These are phyloP conservation scores for Phialophora tarda DNA, from an alignment of 2,329 filamentous ascomycete genomes.

Conservation along the genomic window DNA sequence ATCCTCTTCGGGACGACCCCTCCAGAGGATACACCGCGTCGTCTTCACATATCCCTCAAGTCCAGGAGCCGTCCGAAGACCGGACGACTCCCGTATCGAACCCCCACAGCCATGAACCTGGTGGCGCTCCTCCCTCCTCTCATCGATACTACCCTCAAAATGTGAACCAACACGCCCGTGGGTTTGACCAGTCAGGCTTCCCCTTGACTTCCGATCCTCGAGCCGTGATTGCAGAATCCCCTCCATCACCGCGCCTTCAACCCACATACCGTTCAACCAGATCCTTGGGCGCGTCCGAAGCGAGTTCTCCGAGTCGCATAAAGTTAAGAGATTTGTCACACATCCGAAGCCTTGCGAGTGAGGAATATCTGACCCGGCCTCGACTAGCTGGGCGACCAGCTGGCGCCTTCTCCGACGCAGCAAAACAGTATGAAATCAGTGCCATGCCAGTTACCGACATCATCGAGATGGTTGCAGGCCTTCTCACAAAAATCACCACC, in stretches of 20 bases:
- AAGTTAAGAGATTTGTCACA: slow-evolving; percentile 88
- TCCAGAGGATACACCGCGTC: slow-evolving; percentile 32
- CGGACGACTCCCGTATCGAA: slow-evolving; percentile 26
- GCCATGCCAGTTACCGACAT: slow-evolving; percentile 96
- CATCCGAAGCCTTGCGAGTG: slow-evolving; percentile 83
- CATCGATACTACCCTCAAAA: slow-evolving; percentile 26
- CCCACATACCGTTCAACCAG: slow-evolving; percentile 53
- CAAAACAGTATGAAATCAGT: slow-evolving; percentile 86
- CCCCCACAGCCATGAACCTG: slow-evolving; percentile 24
- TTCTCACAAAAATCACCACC: slow-evolving; percentile 95
- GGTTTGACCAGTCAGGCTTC: slow-evolving; percentile 41
- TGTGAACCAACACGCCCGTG: slow-evolving; percentile 37
- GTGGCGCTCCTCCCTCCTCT: slow-evolving; percentile 19
- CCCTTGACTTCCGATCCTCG: slow-evolving; percentile 42
- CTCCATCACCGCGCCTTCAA: slow-evolving; percentile 53
- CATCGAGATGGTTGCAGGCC: slow-evolving; percentile 97
- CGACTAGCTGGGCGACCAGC: slow-evolving; percentile 51
- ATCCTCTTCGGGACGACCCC: slow-evolving; percentile 38
- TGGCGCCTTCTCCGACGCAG: slow-evolving; percentile 56
- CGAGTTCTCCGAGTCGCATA: slow-evolving; percentile 65
- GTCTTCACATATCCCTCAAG: slow-evolving; percentile 21
- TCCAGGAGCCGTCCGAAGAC: slow-evolving; percentile 20
- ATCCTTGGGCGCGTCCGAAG: slow-evolving; percentile 51
- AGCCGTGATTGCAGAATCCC: slow-evolving; percentile 46
- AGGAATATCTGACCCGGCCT: slow-evolving; percentile 69